Conservation (phyloP, 78 protist species). For the Guillardia theta region DNA sequence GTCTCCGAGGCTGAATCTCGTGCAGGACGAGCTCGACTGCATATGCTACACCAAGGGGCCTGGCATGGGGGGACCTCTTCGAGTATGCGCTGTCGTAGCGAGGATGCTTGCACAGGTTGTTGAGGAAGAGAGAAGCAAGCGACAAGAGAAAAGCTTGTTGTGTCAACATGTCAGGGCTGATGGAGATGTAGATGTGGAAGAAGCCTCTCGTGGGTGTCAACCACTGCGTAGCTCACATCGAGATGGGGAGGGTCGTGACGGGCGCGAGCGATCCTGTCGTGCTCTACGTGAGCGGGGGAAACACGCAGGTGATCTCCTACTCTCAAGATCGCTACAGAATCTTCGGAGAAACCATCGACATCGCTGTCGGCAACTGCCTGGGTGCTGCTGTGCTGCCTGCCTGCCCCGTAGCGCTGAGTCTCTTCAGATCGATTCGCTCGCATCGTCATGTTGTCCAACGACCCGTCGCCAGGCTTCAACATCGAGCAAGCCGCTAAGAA, state of each 20-base stretch:
- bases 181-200: slow-evolving; percentile 86
- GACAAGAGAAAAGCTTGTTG: neutral
- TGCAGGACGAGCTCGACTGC: slow-evolving; percentile 15
- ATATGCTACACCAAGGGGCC: slow-evolving; percentile 76
- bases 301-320: slow-evolving; percentile 90
- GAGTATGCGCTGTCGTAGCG: slow-evolving; percentile 86
- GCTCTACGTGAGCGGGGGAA: slow-evolving; percentile 98
- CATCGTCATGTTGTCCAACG: slow-evolving; percentile 85
- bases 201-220: slow-evolving; percentile 92
- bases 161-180: too few relatives aligned
- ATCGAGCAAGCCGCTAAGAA: slow-evolving; percentile 83
- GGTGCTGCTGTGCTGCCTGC: too few relatives aligned
- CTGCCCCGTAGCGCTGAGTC: too few relatives aligned
- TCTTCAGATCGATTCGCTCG: slow-evolving; percentile 85
- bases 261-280: slow-evolving; percentile 88
- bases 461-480: slow-evolving; percentile 97
- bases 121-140: too few relatives aligned
- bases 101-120: slow-evolving; percentile 75
- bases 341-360: slow-evolving; percentile 99
- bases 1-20: neutral
- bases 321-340: slow-evolving; percentile 81
- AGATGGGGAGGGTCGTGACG: slow-evolving; percentile 97
- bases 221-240: slow-evolving; percentile 89
- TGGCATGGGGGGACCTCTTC: slow-evolving; percentile 96
- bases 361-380: slow-evolving; percentile 91